Evolutionary conservation across 306 rosid genomes (phyloP).

Genomic region (Sicyos baderoa): DNA sequence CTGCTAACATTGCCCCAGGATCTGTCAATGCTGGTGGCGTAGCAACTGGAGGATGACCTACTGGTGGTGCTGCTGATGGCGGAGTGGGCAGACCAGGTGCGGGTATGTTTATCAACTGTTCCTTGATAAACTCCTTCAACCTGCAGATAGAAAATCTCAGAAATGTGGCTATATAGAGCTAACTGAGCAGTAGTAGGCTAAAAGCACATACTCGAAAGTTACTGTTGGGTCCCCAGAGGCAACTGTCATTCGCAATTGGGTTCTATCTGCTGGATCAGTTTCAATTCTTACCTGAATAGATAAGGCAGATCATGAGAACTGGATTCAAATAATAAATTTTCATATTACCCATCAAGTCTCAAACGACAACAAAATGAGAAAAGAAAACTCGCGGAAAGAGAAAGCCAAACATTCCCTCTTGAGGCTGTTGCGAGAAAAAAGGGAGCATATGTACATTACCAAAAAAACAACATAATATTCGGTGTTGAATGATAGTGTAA

Average conservation of each 20-base stretch:
- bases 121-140: conserved; percentile 93
- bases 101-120: conserved; percentile 66
- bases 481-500: not conserved
- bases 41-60: conserved; percentile 40
- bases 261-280: conserved; percentile 98
- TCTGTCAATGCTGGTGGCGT: conserved; percentile 48
- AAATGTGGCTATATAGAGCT: not conserved
- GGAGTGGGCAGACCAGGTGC: too few species aligned
- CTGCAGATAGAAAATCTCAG: conserved; percentile 34
- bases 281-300: conserved; percentile 66
- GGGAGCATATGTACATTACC: not conserved
- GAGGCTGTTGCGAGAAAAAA: not conserved
- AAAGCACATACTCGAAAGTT: conserved; percentile 69
- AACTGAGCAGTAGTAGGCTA: not conserved
- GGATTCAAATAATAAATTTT: not conserved
- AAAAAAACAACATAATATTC: not conserved
- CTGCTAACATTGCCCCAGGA: conserved; percentile 97
- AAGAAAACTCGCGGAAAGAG: not conserved
- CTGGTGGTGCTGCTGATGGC: conserved; percentile 33
- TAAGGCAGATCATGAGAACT: conserved; percentile 18
- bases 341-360: too few species aligned
- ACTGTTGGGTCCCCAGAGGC: conserved; percentile 89
- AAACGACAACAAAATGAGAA: not conserved
- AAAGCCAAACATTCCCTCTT: not conserved
- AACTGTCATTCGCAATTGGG: conserved; percentile 95